These are phyloP conservation scores for Biancaea sappan DNA, from an alignment of 306 rosid genomes.

Conservation along the genomic window DNA sequence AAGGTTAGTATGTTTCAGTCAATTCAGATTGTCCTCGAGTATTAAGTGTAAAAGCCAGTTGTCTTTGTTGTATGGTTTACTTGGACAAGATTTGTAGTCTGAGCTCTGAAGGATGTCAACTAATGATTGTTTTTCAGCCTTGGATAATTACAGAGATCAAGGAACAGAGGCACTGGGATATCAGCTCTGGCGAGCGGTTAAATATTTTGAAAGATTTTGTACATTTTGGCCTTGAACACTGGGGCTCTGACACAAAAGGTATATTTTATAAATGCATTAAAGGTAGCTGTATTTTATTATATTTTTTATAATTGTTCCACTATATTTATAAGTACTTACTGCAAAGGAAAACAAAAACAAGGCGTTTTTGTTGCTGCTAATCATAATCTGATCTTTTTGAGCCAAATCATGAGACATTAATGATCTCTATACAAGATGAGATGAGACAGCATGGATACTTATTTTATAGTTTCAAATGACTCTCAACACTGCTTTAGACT, in stretches of 20 bases:
- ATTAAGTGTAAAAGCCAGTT: slow-evolving; percentile 9
- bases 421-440: neutral
- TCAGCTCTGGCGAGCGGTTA: slow-evolving; percentile 85
- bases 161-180: slow-evolving; percentile 97
- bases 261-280: neutral
- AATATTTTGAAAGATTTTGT: slow-evolving; percentile 78
- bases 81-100: neutral
- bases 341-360: neutral
- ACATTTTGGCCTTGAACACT: slow-evolving; percentile 82
- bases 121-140: slow-evolving; percentile 63
- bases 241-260: slow-evolving; percentile 99
- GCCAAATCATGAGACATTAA: neutral
- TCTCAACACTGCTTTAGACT: neutral
- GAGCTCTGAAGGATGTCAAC: slow-evolving; percentile 3
- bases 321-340: neutral
- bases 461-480: neutral
- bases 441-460: neutral
- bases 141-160: slow-evolving; percentile 94
- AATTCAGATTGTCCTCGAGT: slow-evolving; percentile 20
- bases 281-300: slow-evolving; percentile 20
- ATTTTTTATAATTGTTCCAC: neutral
- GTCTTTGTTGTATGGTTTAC: neutral
- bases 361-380: neutral
- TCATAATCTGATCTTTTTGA: neutral
- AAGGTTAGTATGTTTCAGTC: slow-evolving; percentile 58